Conservation (phyloP, 139 green algal genomes). For the Zygnema cylindricum region DNA sequence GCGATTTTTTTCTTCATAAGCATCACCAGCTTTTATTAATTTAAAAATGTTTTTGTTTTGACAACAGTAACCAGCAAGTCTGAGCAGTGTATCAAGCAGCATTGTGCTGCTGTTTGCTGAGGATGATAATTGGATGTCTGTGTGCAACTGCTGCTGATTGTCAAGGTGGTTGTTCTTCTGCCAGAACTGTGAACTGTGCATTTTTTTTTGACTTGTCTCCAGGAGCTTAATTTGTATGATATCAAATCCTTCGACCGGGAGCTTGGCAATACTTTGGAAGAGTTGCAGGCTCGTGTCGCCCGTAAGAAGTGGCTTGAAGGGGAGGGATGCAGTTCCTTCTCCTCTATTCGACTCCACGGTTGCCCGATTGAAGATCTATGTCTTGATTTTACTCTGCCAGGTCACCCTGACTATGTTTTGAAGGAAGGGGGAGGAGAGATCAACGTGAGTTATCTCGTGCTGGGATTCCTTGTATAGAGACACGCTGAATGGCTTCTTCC, state of each 20-base stretch:
- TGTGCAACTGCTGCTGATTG: conserved; percentile 17
- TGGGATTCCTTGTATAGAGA: too few relatives aligned
- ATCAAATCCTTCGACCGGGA: conserved; percentile 76
- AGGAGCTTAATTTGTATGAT: conserved; percentile 60
- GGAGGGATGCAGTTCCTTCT: background rate
- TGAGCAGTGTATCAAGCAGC: too few relatives aligned
- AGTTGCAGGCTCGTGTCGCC: conserved; percentile 69
- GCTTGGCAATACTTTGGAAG: conserved; percentile 78
- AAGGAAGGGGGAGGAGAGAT: conserved; percentile 69
- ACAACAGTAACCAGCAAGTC: background rate
- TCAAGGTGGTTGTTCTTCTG: background rate
- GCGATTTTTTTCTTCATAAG: too few relatives aligned
- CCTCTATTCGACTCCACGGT: background rate
- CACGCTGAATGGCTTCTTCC: too few relatives aligned
- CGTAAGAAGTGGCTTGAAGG: background rate
- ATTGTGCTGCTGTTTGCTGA: too few relatives aligned
- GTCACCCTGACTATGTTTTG: conserved; percentile 79
- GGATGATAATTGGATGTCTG: too few relatives aligned
- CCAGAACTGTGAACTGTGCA: too few relatives aligned
- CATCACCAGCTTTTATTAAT: background rate
- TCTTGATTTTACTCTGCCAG: conserved; percentile 92
- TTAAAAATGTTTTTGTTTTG: conserved; percentile 22
- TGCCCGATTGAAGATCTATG: conserved; percentile 81
- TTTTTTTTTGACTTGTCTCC: too few relatives aligned
- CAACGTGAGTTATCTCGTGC: too few relatives aligned